Evolutionary conservation across 2,329 filamentous ascomycete species (phyloP).

Genomic region (Pseudomassariella vexata): DNA sequence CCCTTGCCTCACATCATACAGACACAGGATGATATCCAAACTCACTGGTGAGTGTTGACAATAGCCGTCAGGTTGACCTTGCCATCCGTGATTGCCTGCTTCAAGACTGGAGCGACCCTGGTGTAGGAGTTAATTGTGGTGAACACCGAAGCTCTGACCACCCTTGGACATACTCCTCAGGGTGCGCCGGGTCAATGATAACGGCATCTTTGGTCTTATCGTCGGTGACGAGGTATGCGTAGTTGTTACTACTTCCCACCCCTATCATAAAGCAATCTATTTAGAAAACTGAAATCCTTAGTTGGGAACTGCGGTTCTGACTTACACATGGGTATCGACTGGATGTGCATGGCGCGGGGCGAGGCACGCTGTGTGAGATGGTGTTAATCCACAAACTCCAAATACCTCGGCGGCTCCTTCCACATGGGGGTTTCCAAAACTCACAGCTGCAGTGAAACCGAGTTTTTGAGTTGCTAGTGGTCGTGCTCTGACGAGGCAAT

Average conservation of each 20-base stretch:
- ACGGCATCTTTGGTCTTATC: constrained; percentile 72
- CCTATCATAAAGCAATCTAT: constrained; percentile 39
- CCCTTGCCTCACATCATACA: background rate
- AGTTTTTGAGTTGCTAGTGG: constrained; percentile 26
- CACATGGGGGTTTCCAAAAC: too few relatives aligned
- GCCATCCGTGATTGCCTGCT: constrained; percentile 64
- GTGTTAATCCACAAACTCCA: constrained; percentile 7
- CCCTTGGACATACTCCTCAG: constrained; percentile 58
- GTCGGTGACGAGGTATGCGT: constrained; percentile 76
- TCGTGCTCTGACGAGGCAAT: constrained; percentile 31
- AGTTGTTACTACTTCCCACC: constrained; percentile 75
- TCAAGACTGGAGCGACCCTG: constrained; percentile 59
- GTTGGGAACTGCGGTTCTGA: constrained; percentile 6
- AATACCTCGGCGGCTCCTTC: too few relatives aligned
- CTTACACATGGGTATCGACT: constrained; percentile 85
- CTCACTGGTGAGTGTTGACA: constrained; percentile 95
- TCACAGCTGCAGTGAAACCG: constrained; percentile 22
- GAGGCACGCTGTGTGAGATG: constrained; percentile 23
- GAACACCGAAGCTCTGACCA: background rate
- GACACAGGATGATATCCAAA: constrained; percentile 7
- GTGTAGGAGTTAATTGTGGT: constrained; percentile 2
- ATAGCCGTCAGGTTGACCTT: constrained; percentile 82
- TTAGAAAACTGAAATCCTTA: too few relatives aligned
- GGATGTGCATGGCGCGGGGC: constrained; percentile 69
- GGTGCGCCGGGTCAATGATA: constrained; percentile 76